These are phyloP conservation scores for Tuber brumale DNA, from an alignment of 495 filamentous ascomycete genomes.

Conservation along the genomic window DNA sequence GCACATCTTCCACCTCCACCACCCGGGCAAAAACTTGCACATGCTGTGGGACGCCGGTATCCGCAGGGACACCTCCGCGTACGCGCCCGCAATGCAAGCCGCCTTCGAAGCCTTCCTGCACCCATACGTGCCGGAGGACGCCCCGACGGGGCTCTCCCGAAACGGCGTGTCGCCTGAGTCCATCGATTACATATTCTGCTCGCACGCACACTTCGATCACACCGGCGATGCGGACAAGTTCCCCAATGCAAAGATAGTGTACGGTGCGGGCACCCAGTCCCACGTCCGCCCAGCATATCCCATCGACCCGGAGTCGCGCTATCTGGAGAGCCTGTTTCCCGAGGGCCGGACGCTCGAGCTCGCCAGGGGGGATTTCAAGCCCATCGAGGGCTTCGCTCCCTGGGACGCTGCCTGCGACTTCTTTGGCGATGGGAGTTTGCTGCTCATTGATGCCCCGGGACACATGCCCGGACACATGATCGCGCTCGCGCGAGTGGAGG, in stretches of 20 bases:
- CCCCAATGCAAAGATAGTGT: conserved; percentile 49
- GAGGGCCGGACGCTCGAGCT: conserved; percentile 47
- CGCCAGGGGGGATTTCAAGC: conserved; percentile 46
- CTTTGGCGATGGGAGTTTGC: conserved; percentile 56
- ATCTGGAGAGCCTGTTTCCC: conserved; percentile 48
- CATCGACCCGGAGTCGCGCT: conserved; percentile 41
- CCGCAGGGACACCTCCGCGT: conserved; percentile 6
- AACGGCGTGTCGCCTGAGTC: conserved; percentile 45
- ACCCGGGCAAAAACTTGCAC: conserved; percentile 15
- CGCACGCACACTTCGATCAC: conserved; percentile 59
- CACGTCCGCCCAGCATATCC: conserved; percentile 51
- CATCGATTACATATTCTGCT: conserved; percentile 57
- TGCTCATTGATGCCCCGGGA: conserved; percentile 54
- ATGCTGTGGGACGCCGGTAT: conserved; percentile 21
- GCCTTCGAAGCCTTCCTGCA: conserved; percentile 3
- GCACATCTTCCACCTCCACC: conserved; percentile 18
- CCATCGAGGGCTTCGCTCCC: background rate
- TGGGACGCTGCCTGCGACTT: conserved; percentile 51
- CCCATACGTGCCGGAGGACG: conserved; percentile 18
- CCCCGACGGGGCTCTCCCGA: conserved; percentile 8
- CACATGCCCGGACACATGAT: conserved; percentile 55
- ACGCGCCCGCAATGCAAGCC: background rate
- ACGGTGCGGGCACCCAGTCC: conserved; percentile 54
- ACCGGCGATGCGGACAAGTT: conserved; percentile 53
- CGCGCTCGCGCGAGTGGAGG: conserved; percentile 46